phyloP scores from a whole-genome alignment of 2,329 filamentous ascomycete species.

The Phialophora macrospora region DNA sequence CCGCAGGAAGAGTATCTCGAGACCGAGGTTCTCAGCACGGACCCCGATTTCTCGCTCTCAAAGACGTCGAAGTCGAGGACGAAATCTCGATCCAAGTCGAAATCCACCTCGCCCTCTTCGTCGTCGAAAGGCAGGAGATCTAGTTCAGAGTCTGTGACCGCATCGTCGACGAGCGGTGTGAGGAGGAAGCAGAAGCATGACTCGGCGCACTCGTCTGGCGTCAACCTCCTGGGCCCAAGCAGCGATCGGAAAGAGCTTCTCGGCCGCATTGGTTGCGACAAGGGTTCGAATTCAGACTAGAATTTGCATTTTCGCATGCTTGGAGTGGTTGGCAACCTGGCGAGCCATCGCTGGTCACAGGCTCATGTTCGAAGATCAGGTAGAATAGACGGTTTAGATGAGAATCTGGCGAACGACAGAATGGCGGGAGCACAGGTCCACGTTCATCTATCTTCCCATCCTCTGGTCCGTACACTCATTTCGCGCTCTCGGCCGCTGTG shows the following conservation, averaged over 20 bases:
- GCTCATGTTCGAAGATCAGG: neutral
- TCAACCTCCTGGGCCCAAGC: conserved; percentile 36
- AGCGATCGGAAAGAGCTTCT: conserved; percentile 43
- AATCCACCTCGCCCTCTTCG: conserved; percentile 20
- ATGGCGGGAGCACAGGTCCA: neutral
- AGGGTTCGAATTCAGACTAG: conserved; percentile 34
- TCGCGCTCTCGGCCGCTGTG: neutral
- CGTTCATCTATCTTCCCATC: neutral
- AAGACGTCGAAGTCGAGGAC: conserved; percentile 20
- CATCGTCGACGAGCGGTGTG: conserved; percentile 11
- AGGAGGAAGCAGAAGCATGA: conserved; percentile 34
- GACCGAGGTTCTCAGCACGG: conserved; percentile 35
- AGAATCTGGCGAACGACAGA: neutral
- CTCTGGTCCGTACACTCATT: neutral
- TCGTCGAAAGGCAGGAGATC: conserved; percentile 16
- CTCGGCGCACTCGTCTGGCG: conserved; percentile 35
- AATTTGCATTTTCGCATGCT: neutral
- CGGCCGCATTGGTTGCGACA: conserved; percentile 45
- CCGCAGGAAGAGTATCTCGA: conserved; percentile 32
- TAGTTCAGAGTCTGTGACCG: conserved; percentile 16
- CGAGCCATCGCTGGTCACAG: neutral
- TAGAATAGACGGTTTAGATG: neutral
- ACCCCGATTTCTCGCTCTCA: conserved; percentile 31
- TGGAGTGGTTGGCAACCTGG: neutral
- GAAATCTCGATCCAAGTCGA: conserved; percentile 19